Evolutionary conservation across 176 grass and related monocot genomes (phyloP).

Genomic region (Paspalum vaginatum): DNA sequence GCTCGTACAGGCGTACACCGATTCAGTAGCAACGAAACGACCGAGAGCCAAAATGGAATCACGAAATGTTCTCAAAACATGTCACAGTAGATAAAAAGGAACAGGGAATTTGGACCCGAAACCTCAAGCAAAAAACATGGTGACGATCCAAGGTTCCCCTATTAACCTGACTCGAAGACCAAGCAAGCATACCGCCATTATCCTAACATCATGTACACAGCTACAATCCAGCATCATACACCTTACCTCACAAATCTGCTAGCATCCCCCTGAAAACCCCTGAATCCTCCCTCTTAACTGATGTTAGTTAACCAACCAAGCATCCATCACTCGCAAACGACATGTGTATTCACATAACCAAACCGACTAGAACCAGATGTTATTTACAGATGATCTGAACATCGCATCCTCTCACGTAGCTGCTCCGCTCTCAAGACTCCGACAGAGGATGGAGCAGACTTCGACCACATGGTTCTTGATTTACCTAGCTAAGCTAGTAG

Average conservation of each 20-base stretch:
- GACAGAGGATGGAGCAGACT: slow-evolving; percentile 23
- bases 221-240: slow-evolving; percentile 23
- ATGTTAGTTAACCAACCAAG: slow-evolving; percentile 38
- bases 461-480: slow-evolving; percentile 25
- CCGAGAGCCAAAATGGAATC: not conserved
- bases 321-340: slow-evolving; percentile 24
- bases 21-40: not conserved
- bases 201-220: slow-evolving; percentile 51
- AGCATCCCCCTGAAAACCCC: slow-evolving; percentile 17
- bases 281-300: slow-evolving; percentile 11
- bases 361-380: slow-evolving; percentile 41
- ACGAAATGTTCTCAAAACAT: slow-evolving; percentile 9
- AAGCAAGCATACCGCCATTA: slow-evolving; percentile 28
- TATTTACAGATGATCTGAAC: slow-evolving; percentile 61
- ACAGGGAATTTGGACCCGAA: slow-evolving; percentile 39
- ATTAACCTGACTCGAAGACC: slow-evolving; percentile 40
- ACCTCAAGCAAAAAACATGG: slow-evolving; percentile 54
- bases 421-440: slow-evolving; percentile 41
- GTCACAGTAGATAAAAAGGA: slow-evolving; percentile 20
- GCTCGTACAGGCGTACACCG: not conserved
- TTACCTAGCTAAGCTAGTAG: slow-evolving; percentile 64
- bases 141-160: slow-evolving; percentile 50
- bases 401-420: slow-evolving; percentile 22
- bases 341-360: slow-evolving; percentile 54
- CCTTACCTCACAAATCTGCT: slow-evolving; percentile 8